phyloP scores from a whole-genome alignment of 2,329 filamentous ascomycete genomes.

The Botryosphaeria dothidea region DNA sequence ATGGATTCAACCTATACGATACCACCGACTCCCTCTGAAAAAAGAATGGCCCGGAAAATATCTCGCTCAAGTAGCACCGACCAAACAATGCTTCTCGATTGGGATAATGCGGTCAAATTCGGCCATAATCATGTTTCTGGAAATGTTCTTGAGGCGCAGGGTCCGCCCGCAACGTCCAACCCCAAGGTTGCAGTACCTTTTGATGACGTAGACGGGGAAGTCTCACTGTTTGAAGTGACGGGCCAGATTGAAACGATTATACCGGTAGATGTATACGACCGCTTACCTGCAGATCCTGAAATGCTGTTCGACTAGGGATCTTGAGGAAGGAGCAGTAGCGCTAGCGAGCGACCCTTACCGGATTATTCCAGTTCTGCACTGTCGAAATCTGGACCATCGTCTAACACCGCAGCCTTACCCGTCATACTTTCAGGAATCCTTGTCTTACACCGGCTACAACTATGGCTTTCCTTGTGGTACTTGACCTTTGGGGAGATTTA shows the following conservation, averaged over 20 bases:
- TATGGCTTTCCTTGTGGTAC: background rate
- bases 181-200: background rate
- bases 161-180: background rate
- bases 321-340: background rate
- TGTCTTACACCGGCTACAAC: background rate
- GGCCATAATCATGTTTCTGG: background rate
- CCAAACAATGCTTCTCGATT: background rate
- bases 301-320: background rate
- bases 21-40: background rate
- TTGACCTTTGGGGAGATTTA: background rate
- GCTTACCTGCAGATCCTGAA: background rate
- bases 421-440: background rate
- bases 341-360: background rate
- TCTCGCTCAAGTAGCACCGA: background rate
- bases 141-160: background rate
- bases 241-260: background rate
- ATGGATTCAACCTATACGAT: background rate
- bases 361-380: background rate
- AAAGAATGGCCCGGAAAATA: background rate
- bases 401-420: background rate
- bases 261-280: background rate
- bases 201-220: background rate
- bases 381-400: background rate
- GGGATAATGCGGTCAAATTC: background rate
- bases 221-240: background rate